A percentile compares a stretch with the other conserved stretches of the same genome.
These are phyloP conservation scores for Austroboletus eburneus DNA, from an alignment of 768 basidiomycete species.

Conservation along the genomic window DNA sequence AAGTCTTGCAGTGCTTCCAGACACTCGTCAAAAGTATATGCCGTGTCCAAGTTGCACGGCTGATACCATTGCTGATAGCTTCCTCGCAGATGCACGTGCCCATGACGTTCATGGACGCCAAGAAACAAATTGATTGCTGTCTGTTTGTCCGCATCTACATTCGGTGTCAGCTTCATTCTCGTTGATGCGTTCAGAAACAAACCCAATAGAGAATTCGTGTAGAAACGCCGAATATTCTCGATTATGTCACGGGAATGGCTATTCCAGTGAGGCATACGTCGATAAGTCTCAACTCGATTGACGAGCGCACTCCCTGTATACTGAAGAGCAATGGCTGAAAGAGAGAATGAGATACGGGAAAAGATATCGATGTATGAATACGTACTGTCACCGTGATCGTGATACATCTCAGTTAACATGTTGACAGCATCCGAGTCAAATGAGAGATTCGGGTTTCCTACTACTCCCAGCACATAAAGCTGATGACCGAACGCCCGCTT, in stretches of 20 bases:
- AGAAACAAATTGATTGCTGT: conserved; percentile 97
- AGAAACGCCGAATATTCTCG: conserved; percentile 91
- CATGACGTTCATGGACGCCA: conserved; percentile 60
- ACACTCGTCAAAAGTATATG: conserved; percentile 67
- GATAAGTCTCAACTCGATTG: conserved; percentile 93
- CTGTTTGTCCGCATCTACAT: conserved; percentile 91
- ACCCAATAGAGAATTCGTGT: conserved; percentile 92
- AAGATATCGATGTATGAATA: conserved; percentile 2
- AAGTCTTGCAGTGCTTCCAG: conserved; percentile 57
- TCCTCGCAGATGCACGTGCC: conserved; percentile 51
- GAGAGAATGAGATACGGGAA: background rate
- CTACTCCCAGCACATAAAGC: conserved; percentile 88
- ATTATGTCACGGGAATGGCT: conserved; percentile 96
- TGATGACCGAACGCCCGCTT: conserved; percentile 94
- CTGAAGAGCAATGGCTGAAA: conserved; percentile 83
- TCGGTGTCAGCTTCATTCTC: background rate
- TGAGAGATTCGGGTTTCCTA: conserved; percentile 76
- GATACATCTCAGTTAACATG: conserved; percentile 98
- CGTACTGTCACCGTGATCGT: conserved; percentile 94
- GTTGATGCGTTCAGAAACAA: background rate
- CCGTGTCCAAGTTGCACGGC: conserved; percentile 59
- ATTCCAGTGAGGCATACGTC: conserved; percentile 95
- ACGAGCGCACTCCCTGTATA: conserved; percentile 97
- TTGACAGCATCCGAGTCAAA: conserved; percentile 95
- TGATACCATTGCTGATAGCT: conserved; percentile 87